Conservation (phyloP, 148 eudicot species). For the Vaccinium macrocarpon region DNA sequence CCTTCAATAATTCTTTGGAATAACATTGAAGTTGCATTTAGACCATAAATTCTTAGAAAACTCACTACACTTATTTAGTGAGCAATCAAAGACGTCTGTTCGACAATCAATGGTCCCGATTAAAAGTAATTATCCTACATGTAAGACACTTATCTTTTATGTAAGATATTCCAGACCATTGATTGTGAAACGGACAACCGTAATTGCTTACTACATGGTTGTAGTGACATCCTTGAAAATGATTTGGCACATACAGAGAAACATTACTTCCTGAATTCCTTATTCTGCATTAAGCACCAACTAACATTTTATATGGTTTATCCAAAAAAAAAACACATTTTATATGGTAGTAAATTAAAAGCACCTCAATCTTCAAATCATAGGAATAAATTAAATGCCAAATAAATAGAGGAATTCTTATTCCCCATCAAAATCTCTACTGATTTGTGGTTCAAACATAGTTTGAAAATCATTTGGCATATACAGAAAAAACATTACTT, state of each 20-base stretch:
- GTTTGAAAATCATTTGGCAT: no score
- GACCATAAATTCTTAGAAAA: neutral
- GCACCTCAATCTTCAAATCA: neutral
- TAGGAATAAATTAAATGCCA: neutral
- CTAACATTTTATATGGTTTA: neutral
- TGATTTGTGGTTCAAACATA: neutral
- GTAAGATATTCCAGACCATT: no score
- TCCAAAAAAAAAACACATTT: no score
- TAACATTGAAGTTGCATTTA: neutral
- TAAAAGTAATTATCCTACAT: no score
- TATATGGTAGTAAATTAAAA: neutral
- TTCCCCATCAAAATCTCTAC: neutral
- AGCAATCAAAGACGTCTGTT: no score
- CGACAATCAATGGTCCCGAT: no score
- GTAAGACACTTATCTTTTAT: no score
- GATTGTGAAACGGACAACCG: no score
- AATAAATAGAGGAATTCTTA: neutral
- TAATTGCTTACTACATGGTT: no score
- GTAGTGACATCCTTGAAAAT: neutral
- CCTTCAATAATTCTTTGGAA: no score
- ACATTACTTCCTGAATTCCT: neutral
- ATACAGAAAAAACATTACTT: neutral
- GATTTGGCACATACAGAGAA: no score
- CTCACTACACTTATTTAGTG: no score
- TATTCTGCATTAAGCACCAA: neutral